phyloP scores from a whole-genome alignment of 2,329 filamentous ascomycete species.

The Thermothelomyces thermophilus region DNA sequence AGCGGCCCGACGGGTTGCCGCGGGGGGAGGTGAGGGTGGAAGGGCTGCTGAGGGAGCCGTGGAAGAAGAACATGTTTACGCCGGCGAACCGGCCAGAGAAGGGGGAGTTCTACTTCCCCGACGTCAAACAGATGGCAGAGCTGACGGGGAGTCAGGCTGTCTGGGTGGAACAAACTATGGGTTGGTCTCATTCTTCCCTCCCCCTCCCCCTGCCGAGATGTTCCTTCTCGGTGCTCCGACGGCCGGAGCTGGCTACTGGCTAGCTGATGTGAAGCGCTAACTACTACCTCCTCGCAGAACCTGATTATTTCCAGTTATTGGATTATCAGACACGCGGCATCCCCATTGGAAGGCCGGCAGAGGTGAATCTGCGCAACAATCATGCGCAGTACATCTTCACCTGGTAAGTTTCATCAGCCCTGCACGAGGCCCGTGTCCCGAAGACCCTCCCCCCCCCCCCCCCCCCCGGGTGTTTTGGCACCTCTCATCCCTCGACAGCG shows the following conservation, averaged over 20 bases:
- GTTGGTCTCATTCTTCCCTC: too few relatives aligned
- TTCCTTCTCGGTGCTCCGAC: conserved; percentile 18
- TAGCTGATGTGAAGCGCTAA: conserved; percentile 5
- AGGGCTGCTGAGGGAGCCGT: conserved; percentile 79
- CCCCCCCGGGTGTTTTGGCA: not conserved
- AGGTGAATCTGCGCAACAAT: conserved; percentile 92
- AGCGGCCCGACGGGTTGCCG: conserved; percentile 59
- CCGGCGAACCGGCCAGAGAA: conserved; percentile 79
- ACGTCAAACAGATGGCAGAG: conserved; percentile 84
- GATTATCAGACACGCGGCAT: conserved; percentile 74
- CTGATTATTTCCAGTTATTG: conserved; percentile 69
- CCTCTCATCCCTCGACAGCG: not conserved
- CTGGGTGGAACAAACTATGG: conserved; percentile 94
- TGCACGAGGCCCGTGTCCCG: too few relatives aligned
- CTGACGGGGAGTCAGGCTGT: conserved; percentile 77
- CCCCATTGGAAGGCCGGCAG: conserved; percentile 78
- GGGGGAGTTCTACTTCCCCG: conserved; percentile 89
- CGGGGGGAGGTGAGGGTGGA: conserved; percentile 68
- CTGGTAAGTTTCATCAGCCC: conserved; percentile 57
- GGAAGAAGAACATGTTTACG: conserved; percentile 98
- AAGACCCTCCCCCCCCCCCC: not conserved
- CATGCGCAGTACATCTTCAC: conserved; percentile 98
- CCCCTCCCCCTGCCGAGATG: conserved; percentile 1
- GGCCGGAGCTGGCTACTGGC: conserved; percentile 10
- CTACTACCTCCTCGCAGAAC: conserved; percentile 44